Evolutionary conservation across 2,329 filamentous ascomycete genomes (phyloP).

Genomic region (Calycina herbarum): DNA sequence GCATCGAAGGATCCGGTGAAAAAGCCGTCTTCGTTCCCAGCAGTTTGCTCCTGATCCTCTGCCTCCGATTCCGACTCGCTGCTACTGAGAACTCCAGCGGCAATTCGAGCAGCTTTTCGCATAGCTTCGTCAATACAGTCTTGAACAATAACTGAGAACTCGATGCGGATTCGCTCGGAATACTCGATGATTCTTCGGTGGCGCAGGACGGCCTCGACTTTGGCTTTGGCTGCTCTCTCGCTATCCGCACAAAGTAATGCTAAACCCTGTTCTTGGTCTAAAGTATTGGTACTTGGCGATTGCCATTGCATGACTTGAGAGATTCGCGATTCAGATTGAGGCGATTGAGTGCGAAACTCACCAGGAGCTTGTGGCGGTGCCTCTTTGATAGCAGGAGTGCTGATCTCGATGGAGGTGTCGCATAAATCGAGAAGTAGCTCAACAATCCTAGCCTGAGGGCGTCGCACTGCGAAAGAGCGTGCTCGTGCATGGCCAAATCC

Average conservation of each 20-base stretch:
- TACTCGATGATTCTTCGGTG: conserved; percentile 95
- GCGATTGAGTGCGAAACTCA: conserved; percentile 89
- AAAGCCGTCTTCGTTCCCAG: conserved; percentile 53
- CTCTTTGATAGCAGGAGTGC: conserved; percentile 90
- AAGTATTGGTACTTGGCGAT: conserved; percentile 83
- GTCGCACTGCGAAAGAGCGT: conserved; percentile 85
- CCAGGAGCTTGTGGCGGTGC: conserved; percentile 64
- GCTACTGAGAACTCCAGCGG: conserved; percentile 66
- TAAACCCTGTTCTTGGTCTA: conserved; percentile 91
- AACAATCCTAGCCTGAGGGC: conserved; percentile 89
- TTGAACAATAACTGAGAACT: conserved; percentile 89
- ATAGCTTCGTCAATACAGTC: conserved; percentile 94
- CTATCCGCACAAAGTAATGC: conserved; percentile 88
- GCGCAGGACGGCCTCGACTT: conserved; percentile 89
- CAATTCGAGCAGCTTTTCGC: conserved; percentile 84
- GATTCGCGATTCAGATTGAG: conserved; percentile 92
- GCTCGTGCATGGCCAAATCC: conserved; percentile 73
- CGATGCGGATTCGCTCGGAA: conserved; percentile 88
- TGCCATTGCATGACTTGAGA: conserved; percentile 96
- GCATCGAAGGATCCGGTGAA: conserved; percentile 54
- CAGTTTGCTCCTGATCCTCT: conserved; percentile 40
- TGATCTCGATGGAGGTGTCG: conserved; percentile 94
- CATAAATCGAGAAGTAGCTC: conserved; percentile 93
- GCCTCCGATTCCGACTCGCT: conserved; percentile 58
- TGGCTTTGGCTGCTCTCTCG: conserved; percentile 77